Evolutionary conservation across 305 asterid species (phyloP), one percentile per base, ranked within the genome.

Genomic region (Coffea humblotiana): DNA sequence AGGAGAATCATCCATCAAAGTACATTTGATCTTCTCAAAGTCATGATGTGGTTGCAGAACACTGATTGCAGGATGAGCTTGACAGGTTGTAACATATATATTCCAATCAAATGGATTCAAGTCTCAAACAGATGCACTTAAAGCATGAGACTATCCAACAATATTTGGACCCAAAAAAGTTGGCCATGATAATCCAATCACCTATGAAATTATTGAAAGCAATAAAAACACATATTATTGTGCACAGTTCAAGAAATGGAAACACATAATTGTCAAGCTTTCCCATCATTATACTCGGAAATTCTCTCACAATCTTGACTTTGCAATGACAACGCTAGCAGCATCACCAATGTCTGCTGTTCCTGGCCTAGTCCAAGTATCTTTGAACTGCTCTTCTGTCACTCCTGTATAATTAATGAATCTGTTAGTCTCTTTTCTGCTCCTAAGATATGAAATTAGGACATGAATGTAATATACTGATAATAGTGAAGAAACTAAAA

Each of bases 311-410:
- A 96, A 88, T 19, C 97, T 91, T 60, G 98, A 81, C 84, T 96
- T 94, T 11, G 99, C 99, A 80, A 92, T 88, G 81, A 94, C 91
- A 77, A 89, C 86, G 61, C 84, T 88, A 37, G 97, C 91, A 48
- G 89, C 93, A n/a, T 93, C 85, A 43, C 94, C 84, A 70, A 90
- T 77, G 25, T 85, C 77, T 19, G 85, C 74, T 27, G 94, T 80
- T 68, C 98, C 99, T 0, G 85, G 68, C 90, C 99, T 88, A 10
- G 97, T 94, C 99, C 99, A 96, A 1, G 96, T 87, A 77, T 71
- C 85, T 85, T 93, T 91, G 82, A 96, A 96, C 86, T 94, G 99
- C 88, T 92, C 99, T 89, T 94, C 99, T 0, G 99, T 96, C 80
- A 96, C 98, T 47, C 99, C 98, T 95, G 81, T 83, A 83, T 70